Evolutionary conservation across 106 monocot genomes (phyloP).

Genomic region (Iris macrosiphon): DNA sequence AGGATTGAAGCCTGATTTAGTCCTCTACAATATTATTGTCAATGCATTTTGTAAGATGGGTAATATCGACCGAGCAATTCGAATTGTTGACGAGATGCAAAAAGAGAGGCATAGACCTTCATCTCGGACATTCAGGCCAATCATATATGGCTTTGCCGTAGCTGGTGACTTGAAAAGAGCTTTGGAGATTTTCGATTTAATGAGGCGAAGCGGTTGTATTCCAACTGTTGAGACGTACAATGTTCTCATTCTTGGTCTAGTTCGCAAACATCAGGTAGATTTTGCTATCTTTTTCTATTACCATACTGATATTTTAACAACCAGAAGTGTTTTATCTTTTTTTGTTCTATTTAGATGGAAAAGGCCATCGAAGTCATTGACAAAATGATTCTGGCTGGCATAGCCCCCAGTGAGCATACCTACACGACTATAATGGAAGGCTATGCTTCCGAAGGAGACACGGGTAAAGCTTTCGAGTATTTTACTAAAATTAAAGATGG

Average conservation of each 20-base stretch:
- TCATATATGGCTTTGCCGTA: slow-evolving; percentile 76
- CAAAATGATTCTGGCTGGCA: slow-evolving; percentile 67
- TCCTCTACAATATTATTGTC: slow-evolving; percentile 83
- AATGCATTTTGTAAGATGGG: slow-evolving; percentile 98
- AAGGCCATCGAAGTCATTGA: slow-evolving; percentile 77
- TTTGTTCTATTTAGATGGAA: slow-evolving; percentile 46
- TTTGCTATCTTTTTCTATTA: not conserved
- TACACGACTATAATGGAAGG: slow-evolving; percentile 97
- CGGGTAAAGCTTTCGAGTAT: slow-evolving; percentile 92
- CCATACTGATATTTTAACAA: not conserved
- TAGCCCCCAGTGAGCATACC: slow-evolving; percentile 67
- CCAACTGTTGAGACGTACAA: slow-evolving; percentile 91
- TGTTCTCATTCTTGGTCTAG: slow-evolving; percentile 84
- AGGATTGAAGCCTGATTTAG: slow-evolving; percentile 74
- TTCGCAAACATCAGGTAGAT: slow-evolving; percentile 64
- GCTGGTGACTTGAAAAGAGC: slow-evolving; percentile 74
- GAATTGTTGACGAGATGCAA: slow-evolving; percentile 80
- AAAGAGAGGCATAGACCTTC: slow-evolving; percentile 67
- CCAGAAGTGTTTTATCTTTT: not conserved
- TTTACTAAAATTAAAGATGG: slow-evolving; percentile 92
- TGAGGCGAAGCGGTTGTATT: slow-evolving; percentile 77
- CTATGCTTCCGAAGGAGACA: slow-evolving; percentile 81
- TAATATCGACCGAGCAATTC: slow-evolving; percentile 69
- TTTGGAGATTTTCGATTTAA: slow-evolving; percentile 68
- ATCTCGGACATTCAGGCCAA: slow-evolving; percentile 82